Conservation (phyloP, 306 rosid genomes). For the Carpinus fangiana region DNA sequence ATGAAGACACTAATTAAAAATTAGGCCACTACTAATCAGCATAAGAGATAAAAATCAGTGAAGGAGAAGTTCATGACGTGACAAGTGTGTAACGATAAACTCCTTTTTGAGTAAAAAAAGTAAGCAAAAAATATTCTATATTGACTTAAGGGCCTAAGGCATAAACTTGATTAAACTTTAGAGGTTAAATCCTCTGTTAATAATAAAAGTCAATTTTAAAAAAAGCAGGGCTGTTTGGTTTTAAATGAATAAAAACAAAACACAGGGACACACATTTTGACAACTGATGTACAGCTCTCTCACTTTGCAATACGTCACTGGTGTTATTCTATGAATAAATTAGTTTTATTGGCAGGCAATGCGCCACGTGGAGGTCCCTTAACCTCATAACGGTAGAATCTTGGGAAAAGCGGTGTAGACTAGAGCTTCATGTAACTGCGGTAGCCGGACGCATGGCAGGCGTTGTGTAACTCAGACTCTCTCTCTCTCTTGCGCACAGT, state of each 20-base stretch:
- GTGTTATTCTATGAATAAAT: background rate
- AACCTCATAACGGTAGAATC: slow-evolving; percentile 52
- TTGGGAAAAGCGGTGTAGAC: slow-evolving; percentile 11
- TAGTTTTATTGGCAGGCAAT: slow-evolving; percentile 36
- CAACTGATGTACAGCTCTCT: background rate
- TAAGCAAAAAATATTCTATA: no score
- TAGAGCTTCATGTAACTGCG: slow-evolving; percentile 33
- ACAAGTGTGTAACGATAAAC: no score
- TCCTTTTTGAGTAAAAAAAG: no score
- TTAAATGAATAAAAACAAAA: background rate
- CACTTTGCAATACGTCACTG: background rate
- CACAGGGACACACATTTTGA: background rate
- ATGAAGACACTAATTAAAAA: no score
- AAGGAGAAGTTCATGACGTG: no score
- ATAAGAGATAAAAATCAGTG: no score
- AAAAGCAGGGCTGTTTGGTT: background rate
- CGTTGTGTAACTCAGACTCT: slow-evolving; percentile 12
- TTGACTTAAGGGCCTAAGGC: no score
- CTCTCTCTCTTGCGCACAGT: background rate
- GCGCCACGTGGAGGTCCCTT: slow-evolving; percentile 58
- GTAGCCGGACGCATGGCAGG: slow-evolving; percentile 25
- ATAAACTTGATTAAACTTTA: no score
- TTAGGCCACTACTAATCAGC: no score
- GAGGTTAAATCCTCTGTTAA: no score
- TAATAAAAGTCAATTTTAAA: no score